A percentile compares a stretch with the other conserved stretches of the same genome.
phyloP scores from a whole-genome alignment of 1,284 basidiomycete genomes.

The Boletus sp. region DNA sequence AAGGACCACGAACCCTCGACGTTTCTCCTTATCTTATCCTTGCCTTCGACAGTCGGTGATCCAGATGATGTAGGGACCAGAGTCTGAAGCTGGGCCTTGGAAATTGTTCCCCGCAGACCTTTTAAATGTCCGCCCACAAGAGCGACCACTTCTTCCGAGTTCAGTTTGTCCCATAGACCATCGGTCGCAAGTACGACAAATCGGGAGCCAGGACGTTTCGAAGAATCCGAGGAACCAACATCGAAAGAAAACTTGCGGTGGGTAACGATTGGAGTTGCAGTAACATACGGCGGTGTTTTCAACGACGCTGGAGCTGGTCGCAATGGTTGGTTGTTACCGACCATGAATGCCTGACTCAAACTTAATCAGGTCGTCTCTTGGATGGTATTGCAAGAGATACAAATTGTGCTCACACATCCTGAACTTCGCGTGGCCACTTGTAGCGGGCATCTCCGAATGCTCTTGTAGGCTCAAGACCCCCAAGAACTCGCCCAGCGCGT shows the following conservation, averaged over 20 bases:
- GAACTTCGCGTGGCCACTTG: constrained; percentile 78
- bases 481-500: constrained; percentile 81
- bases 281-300: constrained; percentile 95
- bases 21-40: constrained; percentile 40
- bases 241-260: constrained; percentile 62
- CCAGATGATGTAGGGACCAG: constrained; percentile 55
- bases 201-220: constrained; percentile 39
- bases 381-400: neutral
- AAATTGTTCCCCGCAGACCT: constrained; percentile 63
- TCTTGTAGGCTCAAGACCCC: constrained; percentile 90
- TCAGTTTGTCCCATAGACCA: constrained; percentile 92
- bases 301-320: constrained; percentile 57
- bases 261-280: constrained; percentile 84
- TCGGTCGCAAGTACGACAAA: constrained; percentile 91
- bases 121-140: constrained; percentile 83
- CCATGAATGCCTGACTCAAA: constrained; percentile 63
- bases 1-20: constrained; percentile 69
- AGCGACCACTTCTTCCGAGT: constrained; percentile 91
- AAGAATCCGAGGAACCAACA: constrained; percentile 18
- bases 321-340: constrained; percentile 56
- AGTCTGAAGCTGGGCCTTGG: constrained; percentile 51
- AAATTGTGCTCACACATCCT: constrained; percentile 57
- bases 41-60: constrained; percentile 61
- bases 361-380: constrained; percentile 36
- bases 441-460: constrained; percentile 96